Evolutionary conservation across 148 eudicot species (phyloP).

Genomic region (Spergularia marina): DNA sequence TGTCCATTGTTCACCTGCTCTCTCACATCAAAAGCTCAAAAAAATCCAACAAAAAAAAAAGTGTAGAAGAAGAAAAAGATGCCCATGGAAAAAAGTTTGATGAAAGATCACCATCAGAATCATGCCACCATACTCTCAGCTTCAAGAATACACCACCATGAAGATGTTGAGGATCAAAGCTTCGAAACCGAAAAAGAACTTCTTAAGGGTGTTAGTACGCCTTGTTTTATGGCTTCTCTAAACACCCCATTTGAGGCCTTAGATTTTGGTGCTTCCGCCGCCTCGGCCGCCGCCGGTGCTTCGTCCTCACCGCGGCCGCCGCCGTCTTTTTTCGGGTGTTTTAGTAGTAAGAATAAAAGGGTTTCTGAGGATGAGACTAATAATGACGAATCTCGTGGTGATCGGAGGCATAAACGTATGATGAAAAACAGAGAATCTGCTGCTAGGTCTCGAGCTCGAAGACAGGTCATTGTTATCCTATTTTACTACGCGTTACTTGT

Average conservation of each 20-base stretch:
- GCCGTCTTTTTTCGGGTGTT: constrained; percentile 12
- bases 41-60: background rate
- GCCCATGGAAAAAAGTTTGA: constrained; percentile 32
- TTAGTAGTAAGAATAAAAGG: constrained; percentile 31
- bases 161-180: background rate
- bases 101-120: constrained; percentile 22
- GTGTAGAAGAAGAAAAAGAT: background rate
- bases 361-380: constrained; percentile 18
- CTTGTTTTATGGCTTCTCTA: constrained; percentile 11
- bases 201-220: background rate
- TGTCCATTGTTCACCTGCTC: background rate
- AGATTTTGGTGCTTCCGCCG: background rate
- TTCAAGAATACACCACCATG: background rate
- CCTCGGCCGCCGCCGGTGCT: background rate
- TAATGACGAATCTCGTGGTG: constrained; percentile 21
- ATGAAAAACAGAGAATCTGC: constrained; percentile 85
- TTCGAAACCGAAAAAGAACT: background rate
- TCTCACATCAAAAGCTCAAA: background rate
- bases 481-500: no score
- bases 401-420: constrained; percentile 54
- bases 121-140: background rate
- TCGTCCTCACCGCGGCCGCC: constrained; percentile 11
- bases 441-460: constrained; percentile 66
- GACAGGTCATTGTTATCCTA: constrained; percentile 32
- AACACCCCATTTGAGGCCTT: constrained; percentile 21